Evolutionary conservation across 1,284 basidiomycete genomes (phyloP).

Genomic region (Neolentinus lepideus): DNA sequence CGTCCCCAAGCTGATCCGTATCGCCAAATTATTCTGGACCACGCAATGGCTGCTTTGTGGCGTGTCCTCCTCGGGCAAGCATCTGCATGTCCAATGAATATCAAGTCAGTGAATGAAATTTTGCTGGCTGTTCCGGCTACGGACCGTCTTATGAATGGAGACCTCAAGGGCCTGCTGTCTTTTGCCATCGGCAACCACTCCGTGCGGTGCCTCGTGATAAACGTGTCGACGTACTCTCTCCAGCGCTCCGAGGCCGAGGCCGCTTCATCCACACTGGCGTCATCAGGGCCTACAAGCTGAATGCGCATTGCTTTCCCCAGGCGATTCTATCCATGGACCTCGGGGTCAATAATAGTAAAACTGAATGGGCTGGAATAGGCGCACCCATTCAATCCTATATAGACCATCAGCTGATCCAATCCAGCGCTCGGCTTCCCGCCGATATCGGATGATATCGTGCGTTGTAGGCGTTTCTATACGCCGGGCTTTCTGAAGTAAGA

Average conservation of each 20-base stretch:
- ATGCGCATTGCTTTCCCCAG: slow-evolving; percentile 61
- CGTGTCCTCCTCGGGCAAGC: slow-evolving; percentile 23
- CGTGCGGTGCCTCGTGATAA: slow-evolving; percentile 64
- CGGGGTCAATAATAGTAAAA: slow-evolving; percentile 1
- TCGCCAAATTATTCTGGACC: slow-evolving; percentile 32
- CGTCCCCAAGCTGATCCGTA: slow-evolving; percentile 57
- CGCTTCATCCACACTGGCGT: slow-evolving; percentile 64
- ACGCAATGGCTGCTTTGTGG: slow-evolving; percentile 19
- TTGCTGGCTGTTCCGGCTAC: slow-evolving; percentile 15
- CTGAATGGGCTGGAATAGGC: slow-evolving; percentile 18
- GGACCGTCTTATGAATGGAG: slow-evolving; percentile 32
- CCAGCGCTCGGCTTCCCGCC: slow-evolving; percentile 84
- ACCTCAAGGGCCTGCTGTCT: background rate
- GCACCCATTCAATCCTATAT: slow-evolving; percentile 89
- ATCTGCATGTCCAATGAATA: slow-evolving; percentile 36
- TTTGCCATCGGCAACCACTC: slow-evolving; percentile 45
- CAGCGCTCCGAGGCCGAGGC: slow-evolving; percentile 49
- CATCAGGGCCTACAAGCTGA: slow-evolving; percentile 73
- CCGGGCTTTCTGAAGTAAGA: slow-evolving; percentile 49
- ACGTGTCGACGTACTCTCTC: slow-evolving; percentile 86
- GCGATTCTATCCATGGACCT: slow-evolving; percentile 39
- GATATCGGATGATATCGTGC: slow-evolving; percentile 83
- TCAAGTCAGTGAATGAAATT: slow-evolving; percentile 17
- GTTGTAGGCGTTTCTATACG: slow-evolving; percentile 47
- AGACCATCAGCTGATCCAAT: slow-evolving; percentile 87